A percentile compares a stretch with the other conserved stretches of the same genome.
phyloP scores from a whole-genome alignment of 106 monocot genomes.

The Posidonia australis region DNA sequence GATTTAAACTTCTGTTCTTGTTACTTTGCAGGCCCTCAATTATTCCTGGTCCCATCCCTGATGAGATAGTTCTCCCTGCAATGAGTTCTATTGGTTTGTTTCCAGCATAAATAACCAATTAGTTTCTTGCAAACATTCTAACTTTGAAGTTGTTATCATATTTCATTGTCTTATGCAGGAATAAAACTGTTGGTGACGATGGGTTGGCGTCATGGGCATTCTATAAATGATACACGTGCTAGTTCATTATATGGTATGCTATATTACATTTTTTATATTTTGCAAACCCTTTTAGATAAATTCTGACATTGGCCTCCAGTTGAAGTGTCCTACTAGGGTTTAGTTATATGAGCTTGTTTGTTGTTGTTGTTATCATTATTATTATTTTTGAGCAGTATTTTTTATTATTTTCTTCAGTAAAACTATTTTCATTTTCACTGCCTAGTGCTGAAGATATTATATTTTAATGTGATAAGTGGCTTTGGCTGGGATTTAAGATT shows the following conservation, averaged over 20 bases:
- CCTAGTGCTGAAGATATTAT: too few relatives aligned
- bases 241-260: slow-evolving; percentile 67
- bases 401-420: too few relatives aligned
- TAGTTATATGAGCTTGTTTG: too few relatives aligned
- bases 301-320: too few relatives aligned
- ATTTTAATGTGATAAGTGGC: too few relatives aligned
- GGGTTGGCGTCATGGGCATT: slow-evolving; percentile 93
- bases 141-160: not conserved
- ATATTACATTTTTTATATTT: not conserved
- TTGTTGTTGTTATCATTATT: too few relatives aligned
- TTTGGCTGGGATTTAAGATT: too few relatives aligned
- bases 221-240: slow-evolving; percentile 55
- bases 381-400: too few relatives aligned
- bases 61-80: slow-evolving; percentile 82
- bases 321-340: too few relatives aligned
- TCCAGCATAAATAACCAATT: not conserved
- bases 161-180: slow-evolving; percentile 28
- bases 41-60: slow-evolving; percentile 93
- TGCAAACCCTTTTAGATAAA: too few relatives aligned
- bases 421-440: too few relatives aligned
- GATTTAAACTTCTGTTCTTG: too few relatives aligned
- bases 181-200: slow-evolving; percentile 73
- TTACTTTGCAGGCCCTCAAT: slow-evolving; percentile 61
- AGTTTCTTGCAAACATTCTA: not conserved
- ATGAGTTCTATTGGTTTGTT: slow-evolving; percentile 72